Conservation (phyloP, 2,329 filamentous ascomycete genomes). For the Alternaria atra region DNA sequence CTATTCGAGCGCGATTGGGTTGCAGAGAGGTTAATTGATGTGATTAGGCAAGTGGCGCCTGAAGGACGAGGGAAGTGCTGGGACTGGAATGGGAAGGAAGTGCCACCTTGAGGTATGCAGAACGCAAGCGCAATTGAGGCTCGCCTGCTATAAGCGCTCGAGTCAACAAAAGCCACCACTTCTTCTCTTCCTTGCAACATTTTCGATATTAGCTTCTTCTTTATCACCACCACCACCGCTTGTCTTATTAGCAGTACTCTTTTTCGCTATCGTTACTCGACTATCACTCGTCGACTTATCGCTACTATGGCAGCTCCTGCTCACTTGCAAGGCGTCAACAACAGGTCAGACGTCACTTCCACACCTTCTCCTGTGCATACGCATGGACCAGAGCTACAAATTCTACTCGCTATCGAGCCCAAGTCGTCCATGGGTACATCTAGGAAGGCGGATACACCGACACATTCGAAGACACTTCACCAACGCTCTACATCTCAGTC, state of each 20-base stretch:
- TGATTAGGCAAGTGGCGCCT: conserved; percentile 72
- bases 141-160: background rate
- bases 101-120: conserved; percentile 41
- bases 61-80: conserved; percentile 51
- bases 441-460: background rate
- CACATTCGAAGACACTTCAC: background rate
- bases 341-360: background rate
- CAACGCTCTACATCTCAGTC: background rate
- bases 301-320: background rate
- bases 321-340: background rate
- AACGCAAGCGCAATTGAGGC: conserved; percentile 3
- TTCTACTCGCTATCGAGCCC: background rate
- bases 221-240: background rate
- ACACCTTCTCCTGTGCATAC: background rate
- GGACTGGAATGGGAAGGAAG: conserved; percentile 53
- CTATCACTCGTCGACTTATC: background rate
- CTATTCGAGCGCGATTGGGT: conserved; percentile 74
- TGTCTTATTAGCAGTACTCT: background rate
- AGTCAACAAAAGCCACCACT: background rate
- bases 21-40: conserved; percentile 69
- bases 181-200: conserved; percentile 1
- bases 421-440: background rate
- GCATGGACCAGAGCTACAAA: background rate
- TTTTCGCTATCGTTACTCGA: background rate
- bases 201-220: background rate